A percentile compares a stretch with the other conserved stretches of the same genome.
These are phyloP conservation scores for Trichothecium roseum DNA, from an alignment of 2,329 filamentous ascomycete genomes.

Conservation along the genomic window DNA sequence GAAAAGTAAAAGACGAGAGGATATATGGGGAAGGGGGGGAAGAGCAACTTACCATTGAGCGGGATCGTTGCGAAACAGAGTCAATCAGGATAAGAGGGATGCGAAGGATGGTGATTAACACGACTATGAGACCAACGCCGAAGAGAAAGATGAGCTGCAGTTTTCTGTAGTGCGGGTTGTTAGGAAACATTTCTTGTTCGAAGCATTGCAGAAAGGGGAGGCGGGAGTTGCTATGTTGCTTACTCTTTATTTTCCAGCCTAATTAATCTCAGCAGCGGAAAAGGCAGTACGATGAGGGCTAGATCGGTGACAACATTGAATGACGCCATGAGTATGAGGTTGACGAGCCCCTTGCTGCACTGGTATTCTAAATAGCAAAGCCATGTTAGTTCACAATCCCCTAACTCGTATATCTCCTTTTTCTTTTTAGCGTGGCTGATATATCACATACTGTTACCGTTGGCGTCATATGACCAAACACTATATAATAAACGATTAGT, in stretches of 20 bases:
- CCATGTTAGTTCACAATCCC: too few species aligned
- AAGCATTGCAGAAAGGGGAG: too few species aligned
- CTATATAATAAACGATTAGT: conserved; percentile 4
- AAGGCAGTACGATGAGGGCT: conserved; percentile 17
- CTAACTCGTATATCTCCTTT: too few species aligned
- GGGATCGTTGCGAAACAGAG: conserved; percentile 16
- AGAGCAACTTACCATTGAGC: conserved; percentile 13
- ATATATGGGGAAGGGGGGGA: not conserved
- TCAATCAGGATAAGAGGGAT: conserved; percentile 17
- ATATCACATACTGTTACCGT: not conserved
- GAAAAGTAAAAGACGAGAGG: not conserved
- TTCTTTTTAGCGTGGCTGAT: not conserved
- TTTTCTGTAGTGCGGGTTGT: conserved; percentile 8
- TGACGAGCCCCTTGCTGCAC: conserved; percentile 15
- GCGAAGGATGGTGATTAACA: conserved; percentile 17
- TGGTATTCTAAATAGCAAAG: conserved; percentile 4
- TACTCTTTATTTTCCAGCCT: conserved; percentile 11
- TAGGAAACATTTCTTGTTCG: too few species aligned
- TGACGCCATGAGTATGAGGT: conserved; percentile 17
- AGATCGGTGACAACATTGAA: conserved; percentile 19
- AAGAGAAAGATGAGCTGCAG: conserved; percentile 14
- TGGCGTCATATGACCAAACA: conserved; percentile 7
- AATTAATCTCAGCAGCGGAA: conserved; percentile 16
- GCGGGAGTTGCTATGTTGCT: too few species aligned
- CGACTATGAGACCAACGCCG: conserved; percentile 14